These are phyloP conservation scores for Crithidia sp. DNA, from an alignment of 208 protist genomes.

Conservation along the genomic window DNA sequence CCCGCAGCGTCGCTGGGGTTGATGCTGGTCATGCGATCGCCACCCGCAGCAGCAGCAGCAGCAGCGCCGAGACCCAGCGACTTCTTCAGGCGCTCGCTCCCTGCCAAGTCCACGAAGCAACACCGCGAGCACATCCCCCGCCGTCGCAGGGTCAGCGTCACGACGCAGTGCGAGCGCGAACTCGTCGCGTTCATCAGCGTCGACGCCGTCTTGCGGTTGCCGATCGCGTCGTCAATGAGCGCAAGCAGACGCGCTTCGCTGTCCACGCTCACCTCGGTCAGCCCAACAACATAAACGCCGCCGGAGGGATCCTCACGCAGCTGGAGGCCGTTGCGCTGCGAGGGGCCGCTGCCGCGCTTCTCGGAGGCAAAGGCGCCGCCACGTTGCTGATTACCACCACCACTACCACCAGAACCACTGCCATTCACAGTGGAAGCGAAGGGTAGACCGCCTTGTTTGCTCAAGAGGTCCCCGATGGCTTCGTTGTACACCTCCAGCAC, in stretches of 20 bases:
- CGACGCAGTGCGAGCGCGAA: slow-evolving; percentile 93
- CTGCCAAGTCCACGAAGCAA: slow-evolving; percentile 95
- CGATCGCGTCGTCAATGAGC: slow-evolving; percentile 83
- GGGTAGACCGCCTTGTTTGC: slow-evolving; percentile 1
- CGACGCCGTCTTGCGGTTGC: slow-evolving; percentile 89
- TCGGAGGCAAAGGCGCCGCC: slow-evolving; percentile 9
- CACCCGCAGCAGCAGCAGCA: background rate
- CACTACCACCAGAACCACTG: background rate
- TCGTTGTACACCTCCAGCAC: slow-evolving; percentile 97
- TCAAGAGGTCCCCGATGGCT: slow-evolving; percentile 86
- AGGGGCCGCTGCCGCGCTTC: background rate
- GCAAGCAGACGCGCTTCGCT: slow-evolving; percentile 71
- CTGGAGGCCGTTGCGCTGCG: slow-evolving; percentile 33
- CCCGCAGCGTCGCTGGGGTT: background rate
- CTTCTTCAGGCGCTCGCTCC: slow-evolving; percentile 92
- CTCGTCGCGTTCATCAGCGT: slow-evolving; percentile 93
- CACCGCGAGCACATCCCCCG: slow-evolving; percentile 72
- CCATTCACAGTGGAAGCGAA: background rate
- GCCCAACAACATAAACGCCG: slow-evolving; percentile 83
- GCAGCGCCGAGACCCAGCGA: slow-evolving; percentile 48
- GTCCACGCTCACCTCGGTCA: slow-evolving; percentile 69
- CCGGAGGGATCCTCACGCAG: slow-evolving; percentile 87
- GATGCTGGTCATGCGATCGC: background rate
- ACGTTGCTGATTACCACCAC: background rate
- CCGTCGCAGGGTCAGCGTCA: slow-evolving; percentile 85